Evolutionary conservation across 768 basidiomycete species (phyloP), one percentile per base, ranked within the genome.

Genomic region (Suillus spraguei): DNA sequence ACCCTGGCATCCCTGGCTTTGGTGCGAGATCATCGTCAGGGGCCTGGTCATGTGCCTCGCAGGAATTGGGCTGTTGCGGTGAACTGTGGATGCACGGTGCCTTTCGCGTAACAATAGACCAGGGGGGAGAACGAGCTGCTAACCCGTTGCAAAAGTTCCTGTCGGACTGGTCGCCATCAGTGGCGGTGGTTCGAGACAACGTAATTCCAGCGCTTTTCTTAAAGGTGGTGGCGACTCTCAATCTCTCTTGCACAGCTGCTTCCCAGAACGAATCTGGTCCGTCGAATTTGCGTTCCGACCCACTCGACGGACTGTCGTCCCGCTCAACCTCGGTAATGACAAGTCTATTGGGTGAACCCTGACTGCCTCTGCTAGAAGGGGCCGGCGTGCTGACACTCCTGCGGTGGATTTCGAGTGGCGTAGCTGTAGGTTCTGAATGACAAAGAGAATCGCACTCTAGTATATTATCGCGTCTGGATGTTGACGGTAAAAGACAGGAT

Each of bases 341-440:
- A 38, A 24, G 8, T 56, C 13, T 22, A 38, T 56, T 16, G 24
- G 36, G 24, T 38, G 38, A 38, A 39, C 38, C 22, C 16, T 56
- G 38, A 17, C 11, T 28, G 28, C 17, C 24, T 10, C 24, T 41
- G 38, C 35, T 35, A 35, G 17, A 58, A 58, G 24, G 17, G 17
- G 6, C 28, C 39, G 56, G 56, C 28, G 24, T 58, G 56, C 24
- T 58, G 56, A 16, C 24, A 17, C 56, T 58, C 38, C 39, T 24
- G 10, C 24, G 24, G 17, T 13, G 38, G 10, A 17, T 28, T 20
- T 58, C 39, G 38, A 41, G 41, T 41, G 28, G 38, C 6, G 6
- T 58, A 58, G 24, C 56, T 41, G 56, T 41, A 3, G 14, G n/a
- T 22, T 36, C 35, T 14, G 54, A 36, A 22, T 38, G n/a, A 38